Evolutionary conservation across 2,329 filamentous ascomycete genomes (phyloP), one percentile per base, ranked within the genome.

Genomic region (Falciphora oryzae): DNA sequence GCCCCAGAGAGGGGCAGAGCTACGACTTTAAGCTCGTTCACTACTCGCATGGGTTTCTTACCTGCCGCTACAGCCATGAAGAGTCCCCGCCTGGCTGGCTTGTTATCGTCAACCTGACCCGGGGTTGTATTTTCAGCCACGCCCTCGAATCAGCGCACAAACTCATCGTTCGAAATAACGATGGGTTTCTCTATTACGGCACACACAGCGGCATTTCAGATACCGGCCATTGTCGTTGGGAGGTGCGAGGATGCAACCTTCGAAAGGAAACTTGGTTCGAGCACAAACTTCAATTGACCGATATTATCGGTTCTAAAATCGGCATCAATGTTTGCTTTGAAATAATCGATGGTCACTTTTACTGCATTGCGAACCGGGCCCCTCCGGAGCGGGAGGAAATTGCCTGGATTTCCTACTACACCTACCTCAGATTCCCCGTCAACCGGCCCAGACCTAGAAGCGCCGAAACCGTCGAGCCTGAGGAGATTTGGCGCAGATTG

Each of bases 291-390:
- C 77, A 84, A 44, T 75, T 91, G 4, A 75, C 82, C 53, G 80
- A 85, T 29, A 79, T 90, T 65, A 81, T 84, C 58, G 89, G 88
- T 1, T 82, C 80, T 25, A 88, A 90, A 59, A 80, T 92, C 44
- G 88, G 87, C 7, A 83, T 83, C 14, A 87, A 85, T 0, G 79
- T 91, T n/a, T 89, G 85, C 66, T 92, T 93, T 70, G 88, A 90
- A 66, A 83, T 93, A n/a, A 80, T 90, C 66, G 80, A 86, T 53
- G 81, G 79, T 11, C 79, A 86, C 68, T 86, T 93, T 57, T 93
- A 92, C 69, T 88, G 83, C 0, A 75, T 93, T 6, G 90, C 89
- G 0, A 93, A 86, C 67, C 83, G 87, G 68, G 83, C 83, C 1
- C 81, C 81, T 3, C 84, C 85, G 63, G 84, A 89, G 65, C 79